Evolutionary conservation across 2,329 filamentous ascomycete genomes (phyloP), one percentile per base, ranked within the genome.

Genomic region (Leptographium procerum): DNA sequence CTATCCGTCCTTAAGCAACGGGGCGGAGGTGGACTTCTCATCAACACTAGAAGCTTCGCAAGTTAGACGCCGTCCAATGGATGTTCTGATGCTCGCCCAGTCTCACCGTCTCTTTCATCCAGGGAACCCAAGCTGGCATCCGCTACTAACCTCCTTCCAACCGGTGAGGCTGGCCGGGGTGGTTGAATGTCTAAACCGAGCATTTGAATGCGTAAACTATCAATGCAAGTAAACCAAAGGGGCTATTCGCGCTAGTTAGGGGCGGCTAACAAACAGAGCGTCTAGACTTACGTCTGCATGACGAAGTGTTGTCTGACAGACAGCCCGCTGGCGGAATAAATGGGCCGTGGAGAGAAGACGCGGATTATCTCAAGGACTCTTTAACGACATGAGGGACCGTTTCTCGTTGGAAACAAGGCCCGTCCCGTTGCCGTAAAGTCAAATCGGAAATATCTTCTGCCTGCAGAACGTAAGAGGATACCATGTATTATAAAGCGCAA

Each of bases 351-450:
- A 16, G 40, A n/a, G 40, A 19, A 16, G 7, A 43, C 7, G n/a
- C n/a, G 31, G 6, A 33, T 6, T 10, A 33, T 33, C 31, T 10
- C 10, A 50, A 29, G 43, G 24, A 45, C 19, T 24, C 43, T 22
- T 45, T 45, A n/a, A n/a, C 43, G 19, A 7, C 19, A 45, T 4
- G 6, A 45, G 10, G 43, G 43, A 43, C 19, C 36, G n/a, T 14
- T 48, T 26, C 22, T 8, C 22, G 3, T 26, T 24, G 51, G 52
- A 31, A 36, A 34, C 55, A 61, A 58, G 57, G 57, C 47, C 60
- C 57, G 52, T 50, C 29, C 60, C 60, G 55, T 48, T 43, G 52
- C 53, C 48, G 33, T 36, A 47, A n/a, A 51, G 24, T 36, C 26
- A 51, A 45, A 48, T 53, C 14, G 47, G 28, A 19, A 33, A 26